Base-by-base conservation (phyloP, 176 grass and related monocot species). In the Juncus inflexus region DNA sequence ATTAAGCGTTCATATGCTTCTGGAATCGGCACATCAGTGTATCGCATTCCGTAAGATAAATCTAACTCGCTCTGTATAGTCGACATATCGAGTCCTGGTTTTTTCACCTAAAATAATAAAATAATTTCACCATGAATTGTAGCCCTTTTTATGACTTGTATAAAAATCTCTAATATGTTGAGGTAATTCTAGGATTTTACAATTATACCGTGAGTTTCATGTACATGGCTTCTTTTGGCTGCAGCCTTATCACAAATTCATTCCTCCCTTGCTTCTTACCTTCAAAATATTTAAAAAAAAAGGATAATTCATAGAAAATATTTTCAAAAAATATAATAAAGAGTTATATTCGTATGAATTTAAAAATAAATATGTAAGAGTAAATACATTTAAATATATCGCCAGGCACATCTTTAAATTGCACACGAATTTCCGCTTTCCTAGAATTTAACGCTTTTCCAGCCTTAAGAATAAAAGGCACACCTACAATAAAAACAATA, bases 341-440 rank as follows among this genome's bases (percentile, higher is more conserved):
- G n/a, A n/a, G n/a, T 54, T 52, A 3, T 58, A 59, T n/a, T n/a
- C n/a, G n/a, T 12, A 64, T n/a, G 37, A 67, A 37, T 51, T 61
- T 45, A 12, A 60, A 28, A n/a, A 35, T 37, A 1, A 54, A 56
- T 54, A 5, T 47, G 68, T 62, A 56, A 39, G 19, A 9, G 35
- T 42, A 37, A 79, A 39, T 94, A 99, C 95, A 84, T 99, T 42
- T 90, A 77, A 87, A 99, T 70, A 99, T 99, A 73, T 99, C 95
- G 74, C 95, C 95, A 75, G 95, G 95, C 73, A 99, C 95, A 94
- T 99, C 95, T 69, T 99, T 99, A 76, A 99, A 99, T 60, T 99
- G 95, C 72, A 99, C 86, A 70, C 95, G 88, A 74, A 99, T 77
- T 94, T 99, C 95, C 43, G 89, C 95, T 94, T 99, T 99, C 50